Evolutionary conservation across 306 rosid species (phyloP), one percentile per base, ranked within the genome.

Genomic region (Castanospermum australe): DNA sequence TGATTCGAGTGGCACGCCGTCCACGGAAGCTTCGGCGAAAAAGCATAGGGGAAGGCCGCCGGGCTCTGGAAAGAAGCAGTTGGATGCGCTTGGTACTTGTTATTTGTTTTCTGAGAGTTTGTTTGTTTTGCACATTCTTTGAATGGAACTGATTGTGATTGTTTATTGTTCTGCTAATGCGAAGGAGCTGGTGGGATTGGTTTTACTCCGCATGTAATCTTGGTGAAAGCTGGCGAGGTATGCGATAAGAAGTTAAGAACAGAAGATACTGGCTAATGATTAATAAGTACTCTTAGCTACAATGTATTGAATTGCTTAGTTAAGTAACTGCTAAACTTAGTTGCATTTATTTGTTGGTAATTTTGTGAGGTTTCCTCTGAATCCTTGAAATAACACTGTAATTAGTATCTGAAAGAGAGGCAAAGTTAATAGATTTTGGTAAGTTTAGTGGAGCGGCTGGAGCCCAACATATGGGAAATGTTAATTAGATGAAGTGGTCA

Each of bases 221-320:
- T 86, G 83, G 99, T 91, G 82, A 85, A 92, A 51, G 65, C 92
- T 0, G 97, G 97, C 28, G 99, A 94, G 95, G 99, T 92, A 82
- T 72, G 88, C 5, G 48, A 45, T 72, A 51, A 5, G 5, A 20
- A 0, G n/a, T n/a, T n/a, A n/a, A n/a, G n/a, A n/a, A n/a, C 18
- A 57, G 55, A 76, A 47, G 21, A 35, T 36, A 18, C 4, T 80
- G 20, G 30, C 42, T 42, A 65, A 51, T 8, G 44, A 30, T 47
- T 28, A 72, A 50, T 71, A 10, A 57, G 61, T 2, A 7, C 24
- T 51, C 52, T 54, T 75, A 3, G 30, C 59, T 18, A 14, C 21
- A 7, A 8, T 42, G n/a, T 60, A 33, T 42, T 44, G 47, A 42
- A 52, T 33, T 41, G n/a, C 6, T 59, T 35, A 5, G 17, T 82